Evolutionary conservation across 2,329 filamentous ascomycete genomes (phyloP), one percentile per base, ranked within the genome.

Genomic region (Bipolaris cookei): DNA sequence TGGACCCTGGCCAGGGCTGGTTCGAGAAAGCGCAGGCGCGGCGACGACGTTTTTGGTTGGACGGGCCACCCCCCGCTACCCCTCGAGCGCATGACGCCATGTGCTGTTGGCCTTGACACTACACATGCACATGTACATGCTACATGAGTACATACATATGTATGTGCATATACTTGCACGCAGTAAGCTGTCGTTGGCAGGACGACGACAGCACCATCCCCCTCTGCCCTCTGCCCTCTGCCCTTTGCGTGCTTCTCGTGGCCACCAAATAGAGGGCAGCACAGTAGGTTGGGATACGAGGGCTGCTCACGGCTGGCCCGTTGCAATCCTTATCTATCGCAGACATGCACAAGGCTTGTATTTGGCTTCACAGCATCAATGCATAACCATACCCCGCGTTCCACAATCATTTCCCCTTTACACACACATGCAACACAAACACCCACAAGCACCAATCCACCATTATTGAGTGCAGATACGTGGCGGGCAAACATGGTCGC

Each of bases 1-100:
- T 60, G 55, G 58, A 58, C 58, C 52, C 55, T 62, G 50, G 49
- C 23, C 48, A 45, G 47, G 30, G 51, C 56, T 53, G 63, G 57
- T 65, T 61, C 59, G 51, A 55, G 48, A 58, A 61, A 48, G 42
- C 32, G 38, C 54, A 52, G 39, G n/a, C 46, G 58, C 57, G 44
- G 45, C 60, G 37, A 57, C 55, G 54, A 54, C 55, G 58, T 54
- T 54, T 51, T 30, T 30, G 28, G 28, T 10, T 4, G 28, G 23
- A 55, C 39, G 39, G 43, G 47, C 25, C 37, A 57, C 28, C 28
- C 38, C 20, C 38, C 13, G 14, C 41, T 25, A 25, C 14, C 25
- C 10, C 25, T 42, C n/a, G 7, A 7, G 6, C 25, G 25, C 25
- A 44, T 49, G 45, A 54, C 55, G 45, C 56, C 44, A 56, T 43